Conservation (phyloP, 1,139 yeast species). For the Eremothecium coryli region DNA sequence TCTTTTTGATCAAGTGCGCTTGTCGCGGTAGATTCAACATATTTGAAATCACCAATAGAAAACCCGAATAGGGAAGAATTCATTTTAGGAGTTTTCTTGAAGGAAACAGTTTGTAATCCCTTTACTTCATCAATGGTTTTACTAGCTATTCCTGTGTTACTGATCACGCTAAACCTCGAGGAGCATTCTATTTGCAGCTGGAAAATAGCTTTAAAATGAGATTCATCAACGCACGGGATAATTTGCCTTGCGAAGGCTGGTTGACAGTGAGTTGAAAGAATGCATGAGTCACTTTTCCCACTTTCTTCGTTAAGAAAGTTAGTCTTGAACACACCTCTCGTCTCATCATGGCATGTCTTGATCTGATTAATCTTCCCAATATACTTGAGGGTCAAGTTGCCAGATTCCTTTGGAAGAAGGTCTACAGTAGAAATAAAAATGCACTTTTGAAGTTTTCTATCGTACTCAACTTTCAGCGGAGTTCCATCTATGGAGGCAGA, state of each 20-base stretch:
- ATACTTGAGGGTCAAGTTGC: conserved; percentile 29
- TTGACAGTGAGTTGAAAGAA: conserved; percentile 63
- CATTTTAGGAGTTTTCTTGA: conserved; percentile 48
- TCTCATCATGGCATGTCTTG: conserved; percentile 46
- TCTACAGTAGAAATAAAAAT: conserved; percentile 9
- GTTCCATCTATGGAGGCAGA: conserved; percentile 26
- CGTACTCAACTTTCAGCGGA: conserved; percentile 32
- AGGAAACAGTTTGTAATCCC: conserved; percentile 33
- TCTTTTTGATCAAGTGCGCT: conserved; percentile 17
- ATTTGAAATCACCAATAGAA: conserved; percentile 55
- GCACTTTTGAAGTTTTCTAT: conserved; percentile 35
- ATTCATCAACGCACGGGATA: conserved; percentile 61
- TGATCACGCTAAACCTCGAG: conserved; percentile 40
- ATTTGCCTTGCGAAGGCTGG: conserved; percentile 53
- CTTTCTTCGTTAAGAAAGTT: conserved; percentile 45
- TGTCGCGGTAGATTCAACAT: conserved; percentile 33
- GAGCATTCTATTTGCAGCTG: conserved; percentile 40
- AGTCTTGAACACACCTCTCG: conserved; percentile 61
- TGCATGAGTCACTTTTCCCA: conserved; percentile 40
- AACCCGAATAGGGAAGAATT: conserved; percentile 57
- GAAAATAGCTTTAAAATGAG: conserved; percentile 44
- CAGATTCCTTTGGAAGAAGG: conserved; percentile 9
- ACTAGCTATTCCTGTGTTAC: conserved; percentile 35
- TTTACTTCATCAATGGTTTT: conserved; percentile 23
- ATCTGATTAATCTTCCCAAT: conserved; percentile 50